Conservation (phyloP, 768 basidiomycete genomes). For the Kwoniella sp. region DNA sequence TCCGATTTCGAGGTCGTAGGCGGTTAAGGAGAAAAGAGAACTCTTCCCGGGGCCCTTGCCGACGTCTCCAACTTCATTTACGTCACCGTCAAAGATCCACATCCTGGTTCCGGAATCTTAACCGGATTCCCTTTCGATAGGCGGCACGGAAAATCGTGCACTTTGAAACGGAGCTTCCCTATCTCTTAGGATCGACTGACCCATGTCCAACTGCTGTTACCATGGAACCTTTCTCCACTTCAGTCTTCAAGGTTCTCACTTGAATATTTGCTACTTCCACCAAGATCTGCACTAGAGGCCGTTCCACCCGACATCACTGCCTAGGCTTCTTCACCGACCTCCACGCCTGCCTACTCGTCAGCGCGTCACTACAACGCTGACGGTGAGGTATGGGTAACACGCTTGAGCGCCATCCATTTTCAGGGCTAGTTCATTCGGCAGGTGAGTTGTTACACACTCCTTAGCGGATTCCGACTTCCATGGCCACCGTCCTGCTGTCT, state of each 20-base stretch:
- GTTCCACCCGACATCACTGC: conserved; percentile 73
- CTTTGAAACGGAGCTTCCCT: conserved; percentile 75
- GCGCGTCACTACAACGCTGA: conserved; percentile 67
- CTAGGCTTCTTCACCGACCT: conserved; percentile 77
- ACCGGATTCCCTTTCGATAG: conserved; percentile 78
- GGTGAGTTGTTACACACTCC: conserved; percentile 87
- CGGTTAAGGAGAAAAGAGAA: conserved; percentile 78
- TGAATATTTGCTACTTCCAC: conserved; percentile 88
- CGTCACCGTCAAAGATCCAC: conserved; percentile 64
- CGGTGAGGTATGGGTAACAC: conserved; percentile 82
- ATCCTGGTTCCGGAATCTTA: conserved; percentile 77
- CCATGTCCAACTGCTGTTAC: conserved; percentile 84
- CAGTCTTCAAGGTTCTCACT: conserved; percentile 83
- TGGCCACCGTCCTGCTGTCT: conserved; percentile 87
- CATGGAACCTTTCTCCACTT: conserved; percentile 87
- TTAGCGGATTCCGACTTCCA: conserved; percentile 83
- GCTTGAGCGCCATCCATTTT: conserved; percentile 89
- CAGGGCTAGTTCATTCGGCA: conserved; percentile 88
- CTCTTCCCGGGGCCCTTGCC: conserved; percentile 75
- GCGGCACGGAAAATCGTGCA: conserved; percentile 65
- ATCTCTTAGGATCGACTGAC: conserved; percentile 82
- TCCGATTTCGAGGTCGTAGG: conserved; percentile 72
- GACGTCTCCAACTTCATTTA: conserved; percentile 67
- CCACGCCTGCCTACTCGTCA: conserved; percentile 66
- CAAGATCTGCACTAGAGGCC: conserved; percentile 83